A percentile compares a stretch with the other conserved stretches of the same genome.
Evolutionary conservation across 768 basidiomycete species (phyloP).

Genomic region (Fomitopsis serialis): DNA sequence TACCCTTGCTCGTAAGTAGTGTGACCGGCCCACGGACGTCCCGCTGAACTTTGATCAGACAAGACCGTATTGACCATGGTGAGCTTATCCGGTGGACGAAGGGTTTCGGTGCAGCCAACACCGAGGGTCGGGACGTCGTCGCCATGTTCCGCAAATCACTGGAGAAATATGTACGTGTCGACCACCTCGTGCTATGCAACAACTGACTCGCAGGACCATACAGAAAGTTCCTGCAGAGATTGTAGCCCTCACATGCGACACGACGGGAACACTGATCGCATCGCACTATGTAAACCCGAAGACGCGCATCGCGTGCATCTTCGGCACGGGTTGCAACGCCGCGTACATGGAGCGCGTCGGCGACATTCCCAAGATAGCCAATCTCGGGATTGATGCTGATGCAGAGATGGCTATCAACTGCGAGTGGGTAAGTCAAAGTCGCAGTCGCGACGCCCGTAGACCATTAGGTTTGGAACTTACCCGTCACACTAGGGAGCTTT

Average conservation of each 20-base stretch:
- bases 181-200: not conserved
- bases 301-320: conserved; percentile 93
- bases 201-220: not conserved
- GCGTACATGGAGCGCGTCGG: conserved; percentile 93
- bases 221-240: conserved; percentile 82
- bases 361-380: conserved; percentile 79
- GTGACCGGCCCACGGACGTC: not conserved
- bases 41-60: conserved; percentile 41
- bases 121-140: conserved; percentile 90
- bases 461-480: not conserved
- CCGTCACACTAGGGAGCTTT: conserved; percentile 76
- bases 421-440: conserved; percentile 66
- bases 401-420: conserved; percentile 94
- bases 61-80: conserved; percentile 90
- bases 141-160: conserved; percentile 88
- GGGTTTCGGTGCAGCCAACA: conserved; percentile 88
- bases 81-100: conserved; percentile 99
- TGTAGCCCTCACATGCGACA: conserved; percentile 93
- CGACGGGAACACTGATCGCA: conserved; percentile 95
- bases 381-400: conserved; percentile 60
- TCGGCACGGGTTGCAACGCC: conserved; percentile 97
- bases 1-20: conserved; percentile 84
- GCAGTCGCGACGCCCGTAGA: not conserved
- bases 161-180: conserved; percentile 55
- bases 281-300: conserved; percentile 90